A percentile compares a stretch with the other conserved stretches of the same genome.
These are phyloP conservation scores for Butyriboletus loyo DNA, from an alignment of 768 basidiomycete species.

Conservation along the genomic window DNA sequence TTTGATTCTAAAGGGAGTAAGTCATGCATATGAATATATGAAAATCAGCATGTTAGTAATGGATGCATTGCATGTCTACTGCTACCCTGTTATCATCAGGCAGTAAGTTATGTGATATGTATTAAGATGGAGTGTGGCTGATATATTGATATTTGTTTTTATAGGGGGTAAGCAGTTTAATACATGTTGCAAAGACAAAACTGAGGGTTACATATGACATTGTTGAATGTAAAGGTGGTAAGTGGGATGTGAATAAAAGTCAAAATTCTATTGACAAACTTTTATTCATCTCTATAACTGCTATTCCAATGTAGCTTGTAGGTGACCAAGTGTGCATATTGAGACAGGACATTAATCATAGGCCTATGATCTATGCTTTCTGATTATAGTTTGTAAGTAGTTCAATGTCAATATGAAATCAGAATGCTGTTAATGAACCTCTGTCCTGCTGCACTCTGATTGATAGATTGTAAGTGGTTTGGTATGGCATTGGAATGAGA, in stretches of 20 bases:
- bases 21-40: not conserved
- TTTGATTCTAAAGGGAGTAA: not conserved
- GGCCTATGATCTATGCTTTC: not conserved
- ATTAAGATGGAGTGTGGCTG: not conserved
- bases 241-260: not conserved
- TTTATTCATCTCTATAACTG: too few relatives aligned
- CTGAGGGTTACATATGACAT: not conserved
- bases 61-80: not conserved
- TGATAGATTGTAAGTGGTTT: not conserved
- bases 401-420: not conserved
- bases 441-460: not conserved
- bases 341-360: not conserved
- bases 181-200: not conserved
- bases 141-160: not conserved
- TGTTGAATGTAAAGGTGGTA: not conserved
- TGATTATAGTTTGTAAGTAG: not conserved
- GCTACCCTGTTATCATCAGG: not conserved
- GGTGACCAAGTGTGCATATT: not conserved
- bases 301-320: not conserved
- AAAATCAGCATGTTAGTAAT: not conserved
- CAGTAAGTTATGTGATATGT: not conserved
- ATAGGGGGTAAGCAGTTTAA: not conserved
- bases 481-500: not conserved
- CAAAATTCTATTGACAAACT: not conserved
- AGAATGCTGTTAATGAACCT: not conserved